These are phyloP conservation scores for Fusarium sp. DNA, from an alignment of 2,329 filamentous ascomycete species.

Conservation along the genomic window DNA sequence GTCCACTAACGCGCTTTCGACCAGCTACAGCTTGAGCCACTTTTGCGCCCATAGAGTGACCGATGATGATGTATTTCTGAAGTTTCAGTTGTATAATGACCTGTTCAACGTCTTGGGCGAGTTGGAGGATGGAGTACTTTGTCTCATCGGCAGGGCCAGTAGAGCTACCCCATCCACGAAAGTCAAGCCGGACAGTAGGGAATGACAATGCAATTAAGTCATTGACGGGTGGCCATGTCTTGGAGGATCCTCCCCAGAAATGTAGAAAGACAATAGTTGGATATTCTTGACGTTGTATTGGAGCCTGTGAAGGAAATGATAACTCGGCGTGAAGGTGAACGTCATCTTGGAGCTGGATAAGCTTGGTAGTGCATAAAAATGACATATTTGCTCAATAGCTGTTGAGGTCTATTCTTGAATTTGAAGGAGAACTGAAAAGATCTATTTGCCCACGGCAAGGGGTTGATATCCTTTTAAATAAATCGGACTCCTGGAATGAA, in stretches of 20 bases:
- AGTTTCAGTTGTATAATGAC: fast-evolving
- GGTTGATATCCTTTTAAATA: too few species aligned
- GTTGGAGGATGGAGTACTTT: not conserved
- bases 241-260: not conserved
- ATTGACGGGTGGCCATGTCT: not conserved
- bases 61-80: not conserved
- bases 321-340: not conserved
- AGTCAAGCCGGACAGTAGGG: not conserved
- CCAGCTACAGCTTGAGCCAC: not conserved
- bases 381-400: not conserved
- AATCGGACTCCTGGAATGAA: too few species aligned
- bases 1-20: fast-evolving
- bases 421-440: too few species aligned
- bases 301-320: fast-evolving
- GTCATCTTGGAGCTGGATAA: not conserved
- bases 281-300: fast-evolving
- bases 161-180: not conserved
- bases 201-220: fast-evolving
- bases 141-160: not conserved
- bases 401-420: fast-evolving
- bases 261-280: not conserved
- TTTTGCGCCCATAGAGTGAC: not conserved
- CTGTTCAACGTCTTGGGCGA: not conserved
- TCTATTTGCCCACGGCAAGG: too few species aligned
- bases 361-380: not conserved